These are phyloP conservation scores for Diplotaxis tenuifolia DNA, from an alignment of 345 rosid species.

Conservation along the genomic window DNA sequence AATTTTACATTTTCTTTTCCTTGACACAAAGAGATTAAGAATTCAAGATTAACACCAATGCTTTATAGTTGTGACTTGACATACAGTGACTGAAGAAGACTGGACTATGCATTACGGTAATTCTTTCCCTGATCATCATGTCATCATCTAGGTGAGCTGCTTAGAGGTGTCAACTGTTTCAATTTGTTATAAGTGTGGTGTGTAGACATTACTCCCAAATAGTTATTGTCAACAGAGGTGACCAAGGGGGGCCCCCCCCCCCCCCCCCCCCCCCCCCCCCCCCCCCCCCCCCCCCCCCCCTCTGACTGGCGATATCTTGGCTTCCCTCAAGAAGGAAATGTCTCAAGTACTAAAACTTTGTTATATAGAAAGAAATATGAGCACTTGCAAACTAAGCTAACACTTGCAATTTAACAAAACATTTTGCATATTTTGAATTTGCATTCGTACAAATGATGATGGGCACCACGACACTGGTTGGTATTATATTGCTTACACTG, in stretches of 20 bases:
- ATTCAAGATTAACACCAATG: slow-evolving; percentile 85
- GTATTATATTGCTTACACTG: too few species aligned
- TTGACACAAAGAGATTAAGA: slow-evolving; percentile 86
- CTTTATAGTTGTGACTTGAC: slow-evolving; percentile 82
- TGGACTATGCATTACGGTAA: slow-evolving; percentile 99
- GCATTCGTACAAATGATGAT: too few species aligned
- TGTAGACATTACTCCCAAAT: not conserved
- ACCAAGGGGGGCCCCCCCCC: too few species aligned
- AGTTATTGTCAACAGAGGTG: too few species aligned
- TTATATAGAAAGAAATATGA: too few species aligned
- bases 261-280: too few species aligned
- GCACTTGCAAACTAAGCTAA: too few species aligned
- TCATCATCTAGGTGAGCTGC: slow-evolving; percentile 89
- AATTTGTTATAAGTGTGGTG: not conserved
- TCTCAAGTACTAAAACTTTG: too few species aligned
- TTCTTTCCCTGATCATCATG: slow-evolving; percentile 99
- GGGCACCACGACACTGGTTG: too few species aligned
- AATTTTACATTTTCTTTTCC: not conserved
- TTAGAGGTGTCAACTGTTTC: not conserved
- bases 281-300: too few species aligned
- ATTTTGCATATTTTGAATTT: too few species aligned
- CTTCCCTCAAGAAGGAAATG: not conserved
- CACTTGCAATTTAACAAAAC: too few species aligned
- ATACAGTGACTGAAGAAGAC: slow-evolving; percentile 96
- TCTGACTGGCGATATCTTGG: not conserved